Base-by-base conservation (phyloP, 768 basidiomycete genomes). In the Lenzites betulinus region DNA sequence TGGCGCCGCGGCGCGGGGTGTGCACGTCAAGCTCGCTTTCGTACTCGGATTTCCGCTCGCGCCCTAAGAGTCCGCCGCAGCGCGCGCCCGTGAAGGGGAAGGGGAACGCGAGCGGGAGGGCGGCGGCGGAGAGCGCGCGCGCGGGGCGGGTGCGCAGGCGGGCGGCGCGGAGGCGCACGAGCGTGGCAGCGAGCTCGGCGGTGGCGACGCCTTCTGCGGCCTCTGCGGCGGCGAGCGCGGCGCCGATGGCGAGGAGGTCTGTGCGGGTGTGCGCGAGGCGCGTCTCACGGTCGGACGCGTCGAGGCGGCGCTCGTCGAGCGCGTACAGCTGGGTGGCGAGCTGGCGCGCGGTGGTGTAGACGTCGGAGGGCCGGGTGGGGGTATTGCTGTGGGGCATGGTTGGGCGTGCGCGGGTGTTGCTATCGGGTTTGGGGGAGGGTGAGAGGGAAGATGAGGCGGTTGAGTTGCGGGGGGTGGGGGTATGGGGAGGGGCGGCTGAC, bases 171-270 rank as follows among this genome's bases (percentile, higher is more conserved):
- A 58, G 39, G 48, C 48, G 48, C 20, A 16, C 48, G 47, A 58
- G 48, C 4, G 48, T 50, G 12, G 12, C n/a, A 5, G 20, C n/a
- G 28, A 66, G 62, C 39, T 58, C 61, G 36, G 47, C 42, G 47
- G 63, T 64, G 46, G 52, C 54, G 38, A 39, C 33, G 47, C 44
- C 53, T 60, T 64, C 66, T 30, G 38, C 53, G 28, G 53, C 59
- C 63, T 59, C 66, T 23, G 55, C 54, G 60, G 59, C 50, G 55
- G 60, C 51, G 59, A 67, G 41, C 15, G 51, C 16, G 53, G 48
- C 35, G 30, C 64, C 51, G 48, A 58, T 55, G 30, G 54, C 62
- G 30, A 51, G 47, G 39, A 67, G 57, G 26, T 63, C 55, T 16
- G 20, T 25, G 25, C 49, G 54, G 20, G 48, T 54, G n/a, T 30